These are phyloP conservation scores for Cenchrus americanus DNA, from an alignment of 176 grass and related monocot species.

Conservation along the genomic window DNA sequence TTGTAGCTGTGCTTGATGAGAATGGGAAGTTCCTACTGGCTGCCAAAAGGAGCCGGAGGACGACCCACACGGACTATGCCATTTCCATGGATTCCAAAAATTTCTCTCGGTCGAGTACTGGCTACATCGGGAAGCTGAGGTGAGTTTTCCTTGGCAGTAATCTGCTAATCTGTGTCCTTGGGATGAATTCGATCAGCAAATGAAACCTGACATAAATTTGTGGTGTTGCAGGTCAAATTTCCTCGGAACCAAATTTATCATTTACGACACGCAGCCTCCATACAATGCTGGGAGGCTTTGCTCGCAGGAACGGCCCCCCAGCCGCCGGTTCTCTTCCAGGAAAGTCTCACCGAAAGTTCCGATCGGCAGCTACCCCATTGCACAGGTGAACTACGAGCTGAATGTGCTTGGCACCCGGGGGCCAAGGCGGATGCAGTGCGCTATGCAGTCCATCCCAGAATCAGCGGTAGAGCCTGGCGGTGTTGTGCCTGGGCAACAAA, in stretches of 20 bases:
- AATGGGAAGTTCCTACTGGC: constrained; percentile 84
- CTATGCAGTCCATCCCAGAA: constrained; percentile 79
- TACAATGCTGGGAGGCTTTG: constrained; percentile 42
- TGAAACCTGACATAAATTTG: constrained; percentile 19
- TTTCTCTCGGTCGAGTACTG: constrained; percentile 68
- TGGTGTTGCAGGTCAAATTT: constrained; percentile 75
- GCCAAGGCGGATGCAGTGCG: constrained; percentile 81
- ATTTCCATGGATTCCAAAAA: constrained; percentile 84
- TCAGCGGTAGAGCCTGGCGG: constrained; percentile 63
- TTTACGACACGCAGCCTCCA: constrained; percentile 70
- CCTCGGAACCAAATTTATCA: constrained; percentile 87
- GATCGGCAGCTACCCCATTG: constrained; percentile 55
- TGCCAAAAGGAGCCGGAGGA: constrained; percentile 74
- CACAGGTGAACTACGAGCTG: constrained; percentile 80
- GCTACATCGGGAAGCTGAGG: constrained; percentile 82
- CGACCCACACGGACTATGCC: constrained; percentile 63
- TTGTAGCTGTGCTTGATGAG: constrained; percentile 76
- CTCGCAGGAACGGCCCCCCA: constrained; percentile 30
- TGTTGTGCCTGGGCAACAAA: constrained; percentile 62
- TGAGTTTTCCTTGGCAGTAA: constrained; percentile 30
- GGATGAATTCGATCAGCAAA: background rate
- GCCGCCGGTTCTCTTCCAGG: constrained; percentile 65
- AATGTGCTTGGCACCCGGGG: constrained; percentile 85
- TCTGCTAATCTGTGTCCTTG: constrained; percentile 10
- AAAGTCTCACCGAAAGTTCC: constrained; percentile 82